A percentile compares a stretch with the other conserved stretches of the same genome.
Conservation (phyloP, 2,329 filamentous ascomycete species). For the Furcasterigmium sp. region DNA sequence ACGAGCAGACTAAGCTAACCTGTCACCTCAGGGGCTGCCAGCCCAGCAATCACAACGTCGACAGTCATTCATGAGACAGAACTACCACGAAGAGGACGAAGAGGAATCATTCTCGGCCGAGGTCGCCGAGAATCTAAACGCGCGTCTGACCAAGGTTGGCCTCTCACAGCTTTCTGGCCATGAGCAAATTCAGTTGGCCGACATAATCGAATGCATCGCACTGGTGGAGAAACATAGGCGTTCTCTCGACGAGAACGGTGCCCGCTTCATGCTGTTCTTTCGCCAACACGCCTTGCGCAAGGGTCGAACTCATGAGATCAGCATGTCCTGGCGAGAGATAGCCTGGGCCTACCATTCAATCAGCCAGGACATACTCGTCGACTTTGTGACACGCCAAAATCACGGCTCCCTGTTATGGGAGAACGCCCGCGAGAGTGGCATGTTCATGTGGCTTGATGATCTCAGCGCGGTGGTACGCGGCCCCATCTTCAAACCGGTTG, state of each 20-base stretch:
- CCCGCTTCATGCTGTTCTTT: slow-evolving; percentile 83
- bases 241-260: slow-evolving; percentile 86
- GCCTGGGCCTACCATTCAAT: slow-evolving; percentile 80
- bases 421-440: slow-evolving; percentile 76
- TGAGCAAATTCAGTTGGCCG: slow-evolving; percentile 79
- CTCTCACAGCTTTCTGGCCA: slow-evolving; percentile 76
- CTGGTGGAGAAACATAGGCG: slow-evolving; percentile 81
- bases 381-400: slow-evolving; percentile 76
- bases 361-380: slow-evolving; percentile 83
- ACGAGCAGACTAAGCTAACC: no score
- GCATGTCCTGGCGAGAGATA: slow-evolving; percentile 74
- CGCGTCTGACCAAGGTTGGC: slow-evolving; percentile 69
- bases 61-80: neutral
- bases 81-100: slow-evolving; percentile 26
- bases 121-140: slow-evolving; percentile 64
- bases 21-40: no score
- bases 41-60: no score
- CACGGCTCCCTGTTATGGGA: slow-evolving; percentile 79
- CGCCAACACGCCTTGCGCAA: slow-evolving; percentile 71
- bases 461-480: slow-evolving; percentile 63
- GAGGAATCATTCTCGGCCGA: slow-evolving; percentile 65
- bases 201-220: slow-evolving; percentile 79
- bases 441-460: slow-evolving; percentile 94
- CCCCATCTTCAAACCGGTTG: no score
- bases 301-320: slow-evolving; percentile 56